Evolutionary conservation across 345 rosid genomes (phyloP), one percentile per base, ranked within the genome.

Genomic region (Odontarrhena argentea): DNA sequence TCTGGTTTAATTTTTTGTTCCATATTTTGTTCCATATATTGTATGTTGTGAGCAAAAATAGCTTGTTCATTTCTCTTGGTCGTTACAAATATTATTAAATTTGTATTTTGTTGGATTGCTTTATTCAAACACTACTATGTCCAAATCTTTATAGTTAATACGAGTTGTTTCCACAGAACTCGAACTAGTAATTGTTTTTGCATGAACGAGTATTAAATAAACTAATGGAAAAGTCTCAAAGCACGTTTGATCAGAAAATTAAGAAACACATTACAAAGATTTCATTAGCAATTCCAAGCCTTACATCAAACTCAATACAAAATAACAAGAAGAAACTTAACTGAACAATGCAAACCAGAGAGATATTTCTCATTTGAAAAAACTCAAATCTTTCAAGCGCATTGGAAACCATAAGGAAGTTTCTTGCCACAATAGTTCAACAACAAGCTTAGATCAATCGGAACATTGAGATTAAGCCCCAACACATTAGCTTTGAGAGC

Each of bases 351-450:
- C 63, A 74, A 22, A 61, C 45, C 37, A 62, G 45, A 47, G 53
- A 55, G 65, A 54, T 55, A 30, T 69, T 2, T 26, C 22, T 60
- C 13, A 14, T 32, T 9, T 1, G 26, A 45, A 67, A 18, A 67
- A 30, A 46, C 69, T 47, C n/a, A 37, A 28, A 45, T 57, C 57
- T 35, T 36, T 68, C 60, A 75, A 64, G 74, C 76, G 68, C 91
- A 91, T 41, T 80, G 74, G 81, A 85, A 91, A 34, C 87, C 91
- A n/a, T 74, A 51, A 3, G 93, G 89, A 48, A 85, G 79, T 22
- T 69, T 47, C 82, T 74, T 91, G 48, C 90, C 85, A 46, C 93
- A 88, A 62, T 77, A 74, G 66, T 84, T 86, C 71, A 91, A 76
- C n/a, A 88, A 49, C 76, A 91, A 77, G 65, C 83, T 83, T 60